Percentiles rank a stretch among this genome's conserved stretches.
These are phyloP conservation scores for Solanum rostratum DNA, from an alignment of 257 asterid species.

Conservation along the genomic window DNA sequence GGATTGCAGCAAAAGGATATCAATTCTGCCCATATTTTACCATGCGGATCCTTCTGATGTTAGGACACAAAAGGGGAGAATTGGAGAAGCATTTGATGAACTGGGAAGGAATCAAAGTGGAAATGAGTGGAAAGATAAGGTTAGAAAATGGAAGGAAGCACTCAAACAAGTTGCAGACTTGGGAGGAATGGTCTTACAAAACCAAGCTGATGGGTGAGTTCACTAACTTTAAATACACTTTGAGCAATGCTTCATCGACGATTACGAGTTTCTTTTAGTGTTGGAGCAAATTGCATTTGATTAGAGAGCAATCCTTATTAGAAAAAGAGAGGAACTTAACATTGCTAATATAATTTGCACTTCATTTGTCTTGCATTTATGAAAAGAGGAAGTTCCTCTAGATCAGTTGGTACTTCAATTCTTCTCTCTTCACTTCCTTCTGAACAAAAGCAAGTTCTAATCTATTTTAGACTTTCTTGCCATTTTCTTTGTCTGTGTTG, in stretches of 20 bases:
- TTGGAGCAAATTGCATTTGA: not conserved
- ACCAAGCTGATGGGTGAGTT: slow-evolving; percentile 7
- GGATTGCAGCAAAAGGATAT: not conserved
- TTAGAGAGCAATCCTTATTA: not conserved
- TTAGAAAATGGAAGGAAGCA: slow-evolving; percentile 7
- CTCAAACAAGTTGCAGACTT: slow-evolving; percentile 5
- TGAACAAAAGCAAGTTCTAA: too few species aligned
- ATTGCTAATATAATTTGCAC: not conserved
- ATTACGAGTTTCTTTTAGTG: not conserved
- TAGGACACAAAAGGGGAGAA: not conserved
- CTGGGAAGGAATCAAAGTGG: not conserved
- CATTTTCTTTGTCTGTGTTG: not conserved
- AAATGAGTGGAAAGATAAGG: not conserved
- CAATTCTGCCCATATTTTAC: slow-evolving; percentile 6
- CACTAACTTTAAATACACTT: not conserved
- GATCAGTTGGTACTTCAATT: too few species aligned
- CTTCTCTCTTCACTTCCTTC: too few species aligned
- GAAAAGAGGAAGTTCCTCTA: not conserved
- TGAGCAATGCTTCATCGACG: not conserved
- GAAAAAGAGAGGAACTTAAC: not conserved
- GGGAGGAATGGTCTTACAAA: slow-evolving; percentile 5
- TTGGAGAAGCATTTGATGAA: not conserved
- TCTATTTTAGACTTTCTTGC: not conserved
- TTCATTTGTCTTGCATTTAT: not conserved
- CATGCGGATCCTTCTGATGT: slow-evolving; percentile 6